Conservation (phyloP, 192 early-diverging fungal species). For the Mortierella hygrophila region DNA sequence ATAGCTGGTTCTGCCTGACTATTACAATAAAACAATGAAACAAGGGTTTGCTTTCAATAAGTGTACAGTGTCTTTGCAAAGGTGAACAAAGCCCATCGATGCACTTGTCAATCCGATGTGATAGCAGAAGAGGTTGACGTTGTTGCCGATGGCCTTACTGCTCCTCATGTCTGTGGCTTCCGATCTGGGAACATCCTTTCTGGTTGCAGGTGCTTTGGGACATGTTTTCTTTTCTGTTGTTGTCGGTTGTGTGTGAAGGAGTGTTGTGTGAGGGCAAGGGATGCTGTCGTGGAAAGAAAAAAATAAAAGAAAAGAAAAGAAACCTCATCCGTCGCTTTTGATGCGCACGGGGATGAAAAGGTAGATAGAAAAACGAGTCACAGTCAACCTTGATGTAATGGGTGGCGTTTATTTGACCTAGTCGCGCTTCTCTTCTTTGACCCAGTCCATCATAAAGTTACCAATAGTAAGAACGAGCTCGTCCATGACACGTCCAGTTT, state of each 20-base stretch:
- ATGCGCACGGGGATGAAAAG: neutral
- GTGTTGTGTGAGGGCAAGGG: no score
- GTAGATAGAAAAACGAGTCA: neutral
- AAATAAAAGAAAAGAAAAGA: neutral
- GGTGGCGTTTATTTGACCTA: neutral
- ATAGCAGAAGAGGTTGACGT: neutral
- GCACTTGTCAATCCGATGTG: neutral
- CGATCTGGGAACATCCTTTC: slow-evolving; percentile 45
- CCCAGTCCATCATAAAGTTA: slow-evolving; percentile 54
- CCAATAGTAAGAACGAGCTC: slow-evolving; percentile 20
- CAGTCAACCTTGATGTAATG: neutral
- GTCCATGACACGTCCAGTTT: slow-evolving; percentile 21
- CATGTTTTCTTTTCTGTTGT: neutral
- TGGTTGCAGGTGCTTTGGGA: slow-evolving; percentile 16
- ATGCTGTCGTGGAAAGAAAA: neutral
- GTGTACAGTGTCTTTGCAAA: neutral
- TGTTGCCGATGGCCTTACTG: slow-evolving; percentile 25
- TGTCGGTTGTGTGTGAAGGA: neutral
- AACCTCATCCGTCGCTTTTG: neutral
- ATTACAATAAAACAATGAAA: neutral
- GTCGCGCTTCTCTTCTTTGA: slow-evolving; percentile 47
- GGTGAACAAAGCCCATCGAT: neutral
- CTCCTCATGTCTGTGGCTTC: slow-evolving; percentile 55
- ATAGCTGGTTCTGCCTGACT: slow-evolving; percentile 80
- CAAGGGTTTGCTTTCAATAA: neutral